These are phyloP conservation scores for Aspergillus sp. DNA, from an alignment of 2,329 filamentous ascomycete species.

Conservation along the genomic window DNA sequence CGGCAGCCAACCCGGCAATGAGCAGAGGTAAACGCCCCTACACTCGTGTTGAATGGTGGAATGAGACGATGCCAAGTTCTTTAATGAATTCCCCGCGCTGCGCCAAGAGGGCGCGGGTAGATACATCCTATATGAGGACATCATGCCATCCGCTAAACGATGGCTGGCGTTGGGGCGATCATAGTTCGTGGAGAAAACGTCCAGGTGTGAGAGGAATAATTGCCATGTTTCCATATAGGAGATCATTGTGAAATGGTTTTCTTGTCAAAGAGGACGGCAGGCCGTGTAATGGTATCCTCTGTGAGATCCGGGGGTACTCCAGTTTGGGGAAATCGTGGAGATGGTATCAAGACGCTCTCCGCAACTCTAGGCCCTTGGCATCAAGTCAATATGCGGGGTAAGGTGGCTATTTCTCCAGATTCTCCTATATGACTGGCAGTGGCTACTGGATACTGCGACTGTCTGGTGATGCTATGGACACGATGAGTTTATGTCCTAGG, in stretches of 20 bases:
- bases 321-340: background rate
- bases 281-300: too few relatives aligned
- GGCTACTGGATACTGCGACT: background rate
- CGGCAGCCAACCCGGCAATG: too few relatives aligned
- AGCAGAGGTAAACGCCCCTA: too few relatives aligned
- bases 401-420: background rate
- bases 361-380: constrained; percentile 8
- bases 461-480: background rate
- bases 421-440: background rate
- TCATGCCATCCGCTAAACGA: background rate
- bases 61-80: background rate
- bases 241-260: too few relatives aligned
- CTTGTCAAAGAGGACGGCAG: too few relatives aligned
- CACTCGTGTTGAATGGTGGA: background rate
- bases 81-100: background rate
- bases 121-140: background rate
- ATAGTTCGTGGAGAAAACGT: too few relatives aligned
- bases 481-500: background rate
- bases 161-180: too few relatives aligned
- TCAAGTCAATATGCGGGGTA: constrained; percentile 5
- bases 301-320: background rate
- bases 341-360: background rate
- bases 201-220: too few relatives aligned
- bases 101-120: background rate
- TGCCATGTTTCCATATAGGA: too few relatives aligned